Evolutionary conservation across 176 grass and related monocot genomes (phyloP), one percentile per base, ranked within the genome.

Genomic region (Elaeis guineensis): DNA sequence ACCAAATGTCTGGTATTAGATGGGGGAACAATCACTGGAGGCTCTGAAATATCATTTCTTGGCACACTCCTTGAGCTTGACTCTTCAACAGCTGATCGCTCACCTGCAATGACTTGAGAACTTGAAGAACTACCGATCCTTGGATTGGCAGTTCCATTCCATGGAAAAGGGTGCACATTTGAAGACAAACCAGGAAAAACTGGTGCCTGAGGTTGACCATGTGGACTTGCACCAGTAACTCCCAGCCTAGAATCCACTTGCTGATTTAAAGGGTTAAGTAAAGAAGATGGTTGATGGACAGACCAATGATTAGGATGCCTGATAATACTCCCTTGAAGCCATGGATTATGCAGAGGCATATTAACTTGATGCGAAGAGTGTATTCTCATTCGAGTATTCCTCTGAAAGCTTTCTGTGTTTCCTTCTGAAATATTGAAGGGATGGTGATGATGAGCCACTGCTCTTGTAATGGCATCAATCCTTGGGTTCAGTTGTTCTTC

Each of bases 371-470:
- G 54, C 18, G n/a, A 11, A 19, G 54, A 21, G 54, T 55, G 22
- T 19, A 55, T 55, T 22, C 54, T 55, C 54, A 55, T 55, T 55
- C 54, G 54, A 22, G 54, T 55, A 21, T 55, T 55, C 11, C 54
- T 55, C 18, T 55, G 54, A 21, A 55, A 55, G 19, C 21, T 21
- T 21, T 55, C 54, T 55, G 54, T 14, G 22, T 14, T 55, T 22
- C 54, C 17, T 21, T 19, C 21, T 11, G 21, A 19, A 55, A 3
- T 21, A 21, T 21, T 21, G 7, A 55, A 22, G 18, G 54, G 21
- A 55, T 22, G 54, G 21, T 12, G 6, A 21, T 55, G 4, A 55
- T 19, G 22, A 55, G 18, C 21, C 54, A 55, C 18, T 55, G 54
- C 19, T 55, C 54, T 55, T 21, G 19, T 55, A 55, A 3, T 21